Evolutionary conservation across 192 early-diverging fungal species (phyloP).

Genomic region (Linnemannia hyalina): DNA sequence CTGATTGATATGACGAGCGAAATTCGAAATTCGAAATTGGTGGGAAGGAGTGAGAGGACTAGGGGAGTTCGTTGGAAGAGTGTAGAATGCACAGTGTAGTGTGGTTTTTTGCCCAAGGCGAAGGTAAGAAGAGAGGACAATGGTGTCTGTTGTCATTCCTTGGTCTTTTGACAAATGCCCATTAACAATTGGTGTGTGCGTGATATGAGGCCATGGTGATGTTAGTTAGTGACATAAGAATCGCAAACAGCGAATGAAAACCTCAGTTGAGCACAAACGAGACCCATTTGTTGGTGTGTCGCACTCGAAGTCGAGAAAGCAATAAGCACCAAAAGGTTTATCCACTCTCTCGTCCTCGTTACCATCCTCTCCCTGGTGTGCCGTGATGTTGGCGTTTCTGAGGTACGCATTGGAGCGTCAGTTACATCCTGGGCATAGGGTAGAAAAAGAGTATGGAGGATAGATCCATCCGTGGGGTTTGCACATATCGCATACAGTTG

Average conservation of each 20-base stretch:
- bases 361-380: neutral
- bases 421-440: neutral
- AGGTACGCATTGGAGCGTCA: neutral
- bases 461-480: neutral
- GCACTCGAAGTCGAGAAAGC: neutral
- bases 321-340: neutral
- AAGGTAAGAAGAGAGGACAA: neutral
- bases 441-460: neutral
- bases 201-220: conserved; percentile 5
- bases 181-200: neutral
- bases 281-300: too few species aligned
- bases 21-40: neutral
- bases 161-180: neutral
- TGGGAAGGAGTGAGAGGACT: neutral
- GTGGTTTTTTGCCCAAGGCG: neutral
- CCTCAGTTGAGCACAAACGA: neutral
- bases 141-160: neutral
- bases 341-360: neutral
- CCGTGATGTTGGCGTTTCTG: neutral
- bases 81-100: neutral
- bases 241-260: neutral
- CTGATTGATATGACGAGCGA: neutral
- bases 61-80: conserved; percentile 3
- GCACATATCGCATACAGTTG: neutral
- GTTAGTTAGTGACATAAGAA: neutral